Evolutionary conservation across 1,139 yeast species (phyloP).

Genomic region (Geotrichum fermentans): DNA sequence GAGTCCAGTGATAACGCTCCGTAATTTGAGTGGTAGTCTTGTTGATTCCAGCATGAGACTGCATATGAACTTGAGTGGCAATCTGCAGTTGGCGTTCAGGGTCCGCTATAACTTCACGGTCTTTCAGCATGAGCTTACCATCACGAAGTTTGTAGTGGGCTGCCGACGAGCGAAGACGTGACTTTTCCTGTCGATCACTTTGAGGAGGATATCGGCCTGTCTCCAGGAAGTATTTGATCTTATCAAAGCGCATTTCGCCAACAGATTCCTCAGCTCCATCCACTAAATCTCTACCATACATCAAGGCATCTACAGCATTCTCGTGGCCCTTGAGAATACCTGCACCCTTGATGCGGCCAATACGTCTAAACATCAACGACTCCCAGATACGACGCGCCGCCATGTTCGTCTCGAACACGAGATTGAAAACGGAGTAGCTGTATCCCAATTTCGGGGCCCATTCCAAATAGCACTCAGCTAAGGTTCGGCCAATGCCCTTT

Average conservation of each 20-base stretch:
- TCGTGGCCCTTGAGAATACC: conserved; percentile 83
- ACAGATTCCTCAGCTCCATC: conserved; percentile 47
- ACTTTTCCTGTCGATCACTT: conserved; percentile 77
- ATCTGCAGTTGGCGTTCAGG: conserved; percentile 69
- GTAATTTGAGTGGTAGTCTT: conserved; percentile 74
- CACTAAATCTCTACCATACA: conserved; percentile 55
- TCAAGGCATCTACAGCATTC: conserved; percentile 72
- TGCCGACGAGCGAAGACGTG: conserved; percentile 78
- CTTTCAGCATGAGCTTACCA: conserved; percentile 72
- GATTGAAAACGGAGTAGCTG: conserved; percentile 74
- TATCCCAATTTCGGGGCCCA: conserved; percentile 92
- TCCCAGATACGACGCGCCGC: conserved; percentile 80
- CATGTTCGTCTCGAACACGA: conserved; percentile 82
- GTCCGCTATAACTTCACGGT: conserved; percentile 75
- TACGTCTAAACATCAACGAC: conserved; percentile 65
- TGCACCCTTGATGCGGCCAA: conserved; percentile 78
- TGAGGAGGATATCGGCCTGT: conserved; percentile 83
- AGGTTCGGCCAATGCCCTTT: conserved; percentile 83
- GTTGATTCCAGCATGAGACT: conserved; percentile 81
- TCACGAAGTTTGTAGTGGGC: conserved; percentile 67
- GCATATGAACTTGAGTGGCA: conserved; percentile 61
- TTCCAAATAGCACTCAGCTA: conserved; percentile 75
- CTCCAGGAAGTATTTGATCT: conserved; percentile 69
- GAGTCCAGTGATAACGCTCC: conserved; percentile 83
- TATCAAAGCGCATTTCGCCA: conserved; percentile 65